These are phyloP conservation scores for Haematococcus lacustris DNA, from an alignment of 139 green algal genomes.

Conservation along the genomic window DNA sequence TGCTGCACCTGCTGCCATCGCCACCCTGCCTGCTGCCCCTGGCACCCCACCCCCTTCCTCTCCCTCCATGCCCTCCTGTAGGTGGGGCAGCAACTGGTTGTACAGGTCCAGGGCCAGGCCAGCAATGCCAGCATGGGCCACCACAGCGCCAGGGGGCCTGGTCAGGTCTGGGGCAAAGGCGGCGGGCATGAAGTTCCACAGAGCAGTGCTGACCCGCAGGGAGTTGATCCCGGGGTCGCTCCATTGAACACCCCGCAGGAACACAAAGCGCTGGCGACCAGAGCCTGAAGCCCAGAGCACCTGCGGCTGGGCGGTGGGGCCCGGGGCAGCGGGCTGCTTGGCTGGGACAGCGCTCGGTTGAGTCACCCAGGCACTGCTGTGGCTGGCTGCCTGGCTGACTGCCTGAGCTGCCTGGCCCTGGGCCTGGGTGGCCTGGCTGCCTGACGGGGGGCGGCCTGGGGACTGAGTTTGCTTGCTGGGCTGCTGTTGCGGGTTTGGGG, in stretches of 20 bases:
- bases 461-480: too few species aligned
- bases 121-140: conserved; percentile 44
- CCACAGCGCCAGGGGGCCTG: conserved; percentile 3
- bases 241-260: conserved; percentile 48
- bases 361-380: too few species aligned
- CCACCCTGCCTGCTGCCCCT: background rate
- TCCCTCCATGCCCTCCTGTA: background rate
- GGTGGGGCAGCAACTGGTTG: background rate
- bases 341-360: too few species aligned
- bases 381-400: too few species aligned
- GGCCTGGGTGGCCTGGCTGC: too few species aligned
- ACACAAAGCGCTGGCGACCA: conserved; percentile 25
- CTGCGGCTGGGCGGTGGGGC: too few species aligned
- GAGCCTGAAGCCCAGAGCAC: too few species aligned
- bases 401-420: too few species aligned
- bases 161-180: conserved; percentile 22
- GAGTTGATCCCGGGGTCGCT: conserved; percentile 20
- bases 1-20: conserved; percentile 7
- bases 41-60: background rate
- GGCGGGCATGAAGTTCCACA: conserved; percentile 38
- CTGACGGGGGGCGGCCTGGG: too few species aligned
- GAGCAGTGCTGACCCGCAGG: conserved; percentile 28
- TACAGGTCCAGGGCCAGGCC: conserved; percentile 18
- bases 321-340: too few species aligned
- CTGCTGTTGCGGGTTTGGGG: too few species aligned